Evolutionary conservation across 2,329 filamentous ascomycete species (phyloP).

Genomic region (Xylariomycetidae sp.): DNA sequence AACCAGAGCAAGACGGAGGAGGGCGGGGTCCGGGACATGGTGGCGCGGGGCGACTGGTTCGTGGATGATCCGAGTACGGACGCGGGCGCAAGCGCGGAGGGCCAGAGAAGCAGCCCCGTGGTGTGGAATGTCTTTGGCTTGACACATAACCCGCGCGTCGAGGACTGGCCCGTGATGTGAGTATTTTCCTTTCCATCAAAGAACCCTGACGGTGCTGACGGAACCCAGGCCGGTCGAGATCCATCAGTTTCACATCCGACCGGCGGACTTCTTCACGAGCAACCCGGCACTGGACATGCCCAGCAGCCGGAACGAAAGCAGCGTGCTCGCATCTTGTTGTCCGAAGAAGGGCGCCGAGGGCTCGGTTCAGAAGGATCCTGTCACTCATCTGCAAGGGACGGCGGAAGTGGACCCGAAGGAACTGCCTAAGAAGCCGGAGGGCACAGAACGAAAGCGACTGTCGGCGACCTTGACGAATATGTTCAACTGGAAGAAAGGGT

Average conservation of each 20-base stretch:
- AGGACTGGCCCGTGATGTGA: constrained; percentile 48
- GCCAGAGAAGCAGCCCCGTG: constrained; percentile 42
- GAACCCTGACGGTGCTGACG: constrained; percentile 3
- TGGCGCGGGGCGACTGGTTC: constrained; percentile 41
- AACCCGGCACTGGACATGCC: constrained; percentile 43
- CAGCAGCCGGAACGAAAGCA: constrained; percentile 30
- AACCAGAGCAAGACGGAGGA: constrained; percentile 40
- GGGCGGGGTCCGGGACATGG: constrained; percentile 42
- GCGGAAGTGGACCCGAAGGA: constrained; percentile 20
- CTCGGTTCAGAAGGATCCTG: constrained; percentile 24
- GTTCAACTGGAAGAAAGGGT: constrained; percentile 21
- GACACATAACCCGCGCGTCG: constrained; percentile 42
- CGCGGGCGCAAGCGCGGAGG: constrained; percentile 17
- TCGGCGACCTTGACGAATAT: constrained; percentile 17
- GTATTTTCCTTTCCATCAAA: constrained; percentile 16
- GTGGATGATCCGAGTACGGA: constrained; percentile 18
- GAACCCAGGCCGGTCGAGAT: constrained; percentile 39
- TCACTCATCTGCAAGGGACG: constrained; percentile 28
- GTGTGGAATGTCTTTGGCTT: constrained; percentile 46
- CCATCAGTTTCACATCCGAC: constrained; percentile 39
- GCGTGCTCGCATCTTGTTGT: constrained; percentile 33
- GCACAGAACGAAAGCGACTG: constrained; percentile 14
- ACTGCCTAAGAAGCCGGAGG: constrained; percentile 6
- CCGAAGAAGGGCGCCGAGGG: not conserved
- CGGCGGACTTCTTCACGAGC: constrained; percentile 39